Evolutionary conservation across 1,139 yeast species (phyloP).

Genomic region (Candida buenavistaensis): DNA sequence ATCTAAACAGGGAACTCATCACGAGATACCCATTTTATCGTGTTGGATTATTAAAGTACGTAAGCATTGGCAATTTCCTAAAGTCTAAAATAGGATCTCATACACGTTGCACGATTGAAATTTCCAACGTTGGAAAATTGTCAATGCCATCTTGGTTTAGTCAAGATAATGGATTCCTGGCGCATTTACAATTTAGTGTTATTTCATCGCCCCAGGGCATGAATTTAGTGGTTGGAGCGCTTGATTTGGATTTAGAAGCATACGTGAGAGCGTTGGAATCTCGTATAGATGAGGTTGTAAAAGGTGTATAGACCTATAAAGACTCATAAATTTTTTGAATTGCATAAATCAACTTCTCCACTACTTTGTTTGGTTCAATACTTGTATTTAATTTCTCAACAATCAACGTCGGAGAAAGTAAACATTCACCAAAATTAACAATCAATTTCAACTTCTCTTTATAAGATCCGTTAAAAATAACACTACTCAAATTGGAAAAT

Average conservation of each 20-base stretch:
- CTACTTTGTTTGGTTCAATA: constrained; percentile 3
- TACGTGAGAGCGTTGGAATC: constrained; percentile 12
- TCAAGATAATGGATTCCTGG: constrained; percentile 24
- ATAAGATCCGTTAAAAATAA: constrained; percentile 32
- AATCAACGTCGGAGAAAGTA: constrained; percentile 13
- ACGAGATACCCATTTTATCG: constrained; percentile 17
- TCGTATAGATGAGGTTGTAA: constrained; percentile 12
- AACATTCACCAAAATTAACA: constrained; percentile 22
- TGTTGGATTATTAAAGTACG: constrained; percentile 20
- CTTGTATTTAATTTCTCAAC: constrained; percentile 1
- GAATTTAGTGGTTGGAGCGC: constrained; percentile 22
- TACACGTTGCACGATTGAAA: constrained; percentile 20
- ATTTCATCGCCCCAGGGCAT: constrained; percentile 22
- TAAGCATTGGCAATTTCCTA: constrained; percentile 16
- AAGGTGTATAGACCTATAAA: not conserved
- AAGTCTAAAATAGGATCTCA: constrained; percentile 13
- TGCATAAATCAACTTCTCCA: constrained; percentile 2
- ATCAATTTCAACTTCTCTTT: constrained; percentile 31
- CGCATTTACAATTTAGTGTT: constrained; percentile 22
- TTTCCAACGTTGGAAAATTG: constrained; percentile 31
- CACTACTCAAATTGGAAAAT: constrained; percentile 24
- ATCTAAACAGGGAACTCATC: constrained; percentile 13
- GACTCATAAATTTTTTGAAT: not conserved
- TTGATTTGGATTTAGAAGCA: constrained; percentile 11
- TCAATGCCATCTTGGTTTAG: constrained; percentile 21